Percentiles rank a stretch among this genome's conserved stretches.
These are phyloP conservation scores for Agarophyton chilense DNA, from an alignment of 23 red algal genomes.

Conservation along the genomic window DNA sequence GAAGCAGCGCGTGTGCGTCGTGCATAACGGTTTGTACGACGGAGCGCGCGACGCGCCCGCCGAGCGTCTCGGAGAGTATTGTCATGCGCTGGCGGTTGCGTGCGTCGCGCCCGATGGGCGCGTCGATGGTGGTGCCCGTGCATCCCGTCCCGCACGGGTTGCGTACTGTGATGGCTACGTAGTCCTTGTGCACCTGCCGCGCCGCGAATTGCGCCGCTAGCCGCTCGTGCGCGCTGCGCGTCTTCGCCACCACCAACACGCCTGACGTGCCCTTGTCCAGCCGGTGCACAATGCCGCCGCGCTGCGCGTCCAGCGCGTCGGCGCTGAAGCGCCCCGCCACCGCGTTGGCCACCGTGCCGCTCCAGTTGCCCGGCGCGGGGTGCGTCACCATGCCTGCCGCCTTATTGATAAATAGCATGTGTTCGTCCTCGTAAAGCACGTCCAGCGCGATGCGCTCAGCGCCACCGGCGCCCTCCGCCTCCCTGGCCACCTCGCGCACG, in stretches of 20 bases:
- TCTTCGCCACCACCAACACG: conserved; percentile 71
- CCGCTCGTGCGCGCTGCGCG: conserved; percentile 17
- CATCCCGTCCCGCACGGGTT: conserved; percentile 49
- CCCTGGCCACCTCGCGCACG: conserved; percentile 39
- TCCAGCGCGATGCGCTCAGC: conserved; percentile 51
- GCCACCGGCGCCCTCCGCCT: conserved; percentile 27
- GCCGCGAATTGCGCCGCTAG: conserved; percentile 61
- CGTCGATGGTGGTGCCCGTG: conserved; percentile 34
- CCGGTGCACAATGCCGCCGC: conserved; percentile 94
- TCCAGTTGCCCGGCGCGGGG: conserved; percentile 90
- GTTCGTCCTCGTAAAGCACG: conserved; percentile 78
- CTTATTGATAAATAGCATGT: conserved; percentile 80
- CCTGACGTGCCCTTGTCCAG: conserved; percentile 97
- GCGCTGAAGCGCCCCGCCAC: conserved; percentile 67
- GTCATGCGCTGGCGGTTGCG: conserved; percentile 52
- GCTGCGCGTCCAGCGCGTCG: not conserved
- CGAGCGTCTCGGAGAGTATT: conserved; percentile 30
- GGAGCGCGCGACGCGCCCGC: conserved; percentile 68
- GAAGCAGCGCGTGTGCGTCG: conserved; percentile 25
- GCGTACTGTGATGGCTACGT: conserved; percentile 83
- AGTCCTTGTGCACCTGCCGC: conserved; percentile 72
- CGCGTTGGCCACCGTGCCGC: conserved; percentile 91
- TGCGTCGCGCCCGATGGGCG: conserved; percentile 67
- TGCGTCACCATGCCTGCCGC: conserved; percentile 81
- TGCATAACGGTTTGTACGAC: conserved; percentile 23